Evolutionary conservation across 768 basidiomycete species (phyloP), one percentile per base, ranked within the genome.

Genomic region (Lactifluus piperatus): DNA sequence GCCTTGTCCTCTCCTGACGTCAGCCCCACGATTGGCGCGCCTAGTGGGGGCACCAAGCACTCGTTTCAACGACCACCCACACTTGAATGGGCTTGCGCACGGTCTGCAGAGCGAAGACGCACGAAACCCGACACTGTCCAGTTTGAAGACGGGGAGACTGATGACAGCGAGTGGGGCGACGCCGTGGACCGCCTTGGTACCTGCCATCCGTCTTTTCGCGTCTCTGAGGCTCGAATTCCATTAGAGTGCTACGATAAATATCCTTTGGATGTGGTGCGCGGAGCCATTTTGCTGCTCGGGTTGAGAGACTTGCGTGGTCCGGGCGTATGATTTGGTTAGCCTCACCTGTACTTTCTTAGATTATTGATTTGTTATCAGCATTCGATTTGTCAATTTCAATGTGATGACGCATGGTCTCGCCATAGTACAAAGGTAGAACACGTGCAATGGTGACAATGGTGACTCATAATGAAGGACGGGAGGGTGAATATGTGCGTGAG

Each of bases 21-120:
- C 27, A 57, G 63, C 55, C 59, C 55, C 30, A 49, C 60, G 14
- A 39, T 56, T 30, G 48, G 43, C 46, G 26, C 30, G 27, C 56
- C 55, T 16, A 29, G 29, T n/a, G 41, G 45, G 39, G 61, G 9
- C 46, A 58, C 59, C 43, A 71, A 29, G n/a, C 7, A 24, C 27
- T 39, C 45, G 43, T 49, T 51, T 11, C 43, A 69, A 62, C 65
- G 64, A 24, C 59, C 67, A 51, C 70, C 69, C 50, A 74, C 72
- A 2, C 71, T 78, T 13, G 77, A 78, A 62, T 78, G 76, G 77
- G 77, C 76, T 14, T 78, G 77, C 60, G 72, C 76, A 26, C 72
- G 69, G 46, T 70, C 71, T 22, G 62, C 72, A 18, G 76, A 75
- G 57, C 75, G 75, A 20, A 68, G 68, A 37, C 73, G 71, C 34